phyloP scores from a whole-genome alignment of 78 protist species.

The Polysphondylium violaceum region DNA sequence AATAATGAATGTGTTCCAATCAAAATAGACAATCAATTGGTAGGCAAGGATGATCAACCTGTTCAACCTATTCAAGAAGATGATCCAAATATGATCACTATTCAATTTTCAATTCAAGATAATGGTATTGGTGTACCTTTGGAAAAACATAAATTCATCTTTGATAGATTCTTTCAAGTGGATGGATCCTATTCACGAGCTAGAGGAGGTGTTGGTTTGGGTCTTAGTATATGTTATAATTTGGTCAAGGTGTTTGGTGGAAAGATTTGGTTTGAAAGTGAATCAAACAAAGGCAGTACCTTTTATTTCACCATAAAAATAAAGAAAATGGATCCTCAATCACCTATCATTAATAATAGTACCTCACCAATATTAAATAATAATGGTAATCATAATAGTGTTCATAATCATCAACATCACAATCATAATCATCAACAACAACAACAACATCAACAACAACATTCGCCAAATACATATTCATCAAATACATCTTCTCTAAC shows the following conservation, averaged over 20 bases:
- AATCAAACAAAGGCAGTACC: conserved; percentile 49
- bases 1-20: not conserved
- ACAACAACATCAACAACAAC: too few species aligned
- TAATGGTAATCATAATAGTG: too few species aligned
- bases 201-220: conserved; percentile 74
- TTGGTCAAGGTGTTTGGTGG: conserved; percentile 29
- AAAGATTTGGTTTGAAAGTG: conserved; percentile 55
- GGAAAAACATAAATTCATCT: conserved; percentile 29
- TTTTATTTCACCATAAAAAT: conserved; percentile 41
- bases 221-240: conserved; percentile 39
- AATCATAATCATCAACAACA: too few species aligned
- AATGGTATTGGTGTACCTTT: conserved; percentile 71
- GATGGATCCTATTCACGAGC: conserved; percentile 37
- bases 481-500: not conserved
- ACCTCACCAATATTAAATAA: too few species aligned
- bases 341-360: not conserved
- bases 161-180: conserved; percentile 62
- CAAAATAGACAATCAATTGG: not conserved
- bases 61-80: not conserved
- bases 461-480: not conserved
- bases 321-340: conserved; percentile 4
- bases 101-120: conserved; percentile 42
- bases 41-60: not conserved
- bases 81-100: not conserved
- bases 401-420: too few species aligned